Evolutionary conservation across 2,329 filamentous ascomycete species (phyloP).

Genomic region (Colletotrichum sp.): DNA sequence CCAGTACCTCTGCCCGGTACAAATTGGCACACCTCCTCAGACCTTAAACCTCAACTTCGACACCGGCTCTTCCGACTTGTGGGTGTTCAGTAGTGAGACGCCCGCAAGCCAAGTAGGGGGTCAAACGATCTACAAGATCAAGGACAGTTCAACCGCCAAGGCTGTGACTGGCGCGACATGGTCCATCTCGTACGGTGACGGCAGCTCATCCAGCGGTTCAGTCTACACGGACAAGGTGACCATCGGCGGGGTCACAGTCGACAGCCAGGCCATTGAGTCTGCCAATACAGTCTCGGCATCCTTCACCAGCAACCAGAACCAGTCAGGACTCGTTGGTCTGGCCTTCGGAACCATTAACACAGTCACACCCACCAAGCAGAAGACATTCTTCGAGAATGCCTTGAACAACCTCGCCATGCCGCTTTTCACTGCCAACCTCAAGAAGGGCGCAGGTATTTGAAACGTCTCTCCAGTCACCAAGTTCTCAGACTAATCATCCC

Average conservation of each 20-base stretch:
- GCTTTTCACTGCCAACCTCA: conserved; percentile 38
- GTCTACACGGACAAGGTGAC: conserved; percentile 50
- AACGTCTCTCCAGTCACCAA: neutral
- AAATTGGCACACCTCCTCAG: conserved; percentile 55
- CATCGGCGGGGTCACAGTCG: conserved; percentile 44
- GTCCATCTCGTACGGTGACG: conserved; percentile 49
- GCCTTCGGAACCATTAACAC: conserved; percentile 49
- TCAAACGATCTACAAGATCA: conserved; percentile 44
- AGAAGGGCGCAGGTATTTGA: conserved; percentile 35
- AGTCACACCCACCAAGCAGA: conserved; percentile 42
- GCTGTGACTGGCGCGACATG: conserved; percentile 42
- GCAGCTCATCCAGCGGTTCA: conserved; percentile 43
- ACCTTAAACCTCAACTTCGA: conserved; percentile 45
- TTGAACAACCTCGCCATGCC: conserved; percentile 30
- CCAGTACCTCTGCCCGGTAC: conserved; percentile 63
- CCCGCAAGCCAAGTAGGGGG: conserved; percentile 36
- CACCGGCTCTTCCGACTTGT: conserved; percentile 49
- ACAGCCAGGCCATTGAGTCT: conserved; percentile 46
- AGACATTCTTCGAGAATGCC: conserved; percentile 47
- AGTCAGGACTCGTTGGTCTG: conserved; percentile 49
- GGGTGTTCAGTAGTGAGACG: conserved; percentile 53
- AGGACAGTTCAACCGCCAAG: conserved; percentile 41
- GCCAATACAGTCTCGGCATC: conserved; percentile 43
- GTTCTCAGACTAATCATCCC: neutral
- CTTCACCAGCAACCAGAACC: conserved; percentile 41